Evolutionary conservation across 2,329 filamentous ascomycete species (phyloP), one percentile per base, ranked within the genome.

Genomic region (Phaeophleospora eucalypticola): DNA sequence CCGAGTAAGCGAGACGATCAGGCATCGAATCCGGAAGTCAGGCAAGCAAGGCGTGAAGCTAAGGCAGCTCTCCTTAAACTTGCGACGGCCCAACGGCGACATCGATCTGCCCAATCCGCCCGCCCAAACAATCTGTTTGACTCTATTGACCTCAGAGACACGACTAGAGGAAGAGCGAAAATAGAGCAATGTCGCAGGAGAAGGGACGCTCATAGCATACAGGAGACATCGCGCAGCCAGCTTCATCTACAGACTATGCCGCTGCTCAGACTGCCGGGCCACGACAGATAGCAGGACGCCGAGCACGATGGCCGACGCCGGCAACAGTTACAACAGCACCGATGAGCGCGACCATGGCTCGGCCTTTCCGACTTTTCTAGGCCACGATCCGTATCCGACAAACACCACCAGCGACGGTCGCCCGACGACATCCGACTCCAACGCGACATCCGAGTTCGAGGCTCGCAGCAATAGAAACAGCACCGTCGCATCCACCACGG

Each of bases 401-500:
- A 41, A 21, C 19, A 17, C 7, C 9, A 41, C 27, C 16, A 32
- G 3, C 33, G 45, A 47, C 33, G 45, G 39, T 20, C 45, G 51
- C 19, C 45, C 48, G 15, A 36, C 34, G 36, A 46, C 41, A 7
- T 29, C 47, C 12, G 43, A 45, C 7, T 51, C 58, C 29, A 53
- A 54, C 39, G 53, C 44, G 34, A 57, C 54, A 3, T 58, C 57
- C 10, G 52, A 58, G 17, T 54, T 52, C 33, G 47, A 43, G 21
- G 43, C 53, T 18, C 46, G 46, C 14, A 37, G 45, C 20, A 48
- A 52, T 33, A 39, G 41, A 37, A 47, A 52, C 19, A 50, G 46
- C 41, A 54, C 41, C 14, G 47, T 62, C 15, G 49, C 57, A 27
- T 58, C 70, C 42, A 58, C 66, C 45, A 74, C 72, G 12, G 73